phyloP scores from a whole-genome alignment of 208 protist genomes.

The Endotrypanum monterogeii region DNA sequence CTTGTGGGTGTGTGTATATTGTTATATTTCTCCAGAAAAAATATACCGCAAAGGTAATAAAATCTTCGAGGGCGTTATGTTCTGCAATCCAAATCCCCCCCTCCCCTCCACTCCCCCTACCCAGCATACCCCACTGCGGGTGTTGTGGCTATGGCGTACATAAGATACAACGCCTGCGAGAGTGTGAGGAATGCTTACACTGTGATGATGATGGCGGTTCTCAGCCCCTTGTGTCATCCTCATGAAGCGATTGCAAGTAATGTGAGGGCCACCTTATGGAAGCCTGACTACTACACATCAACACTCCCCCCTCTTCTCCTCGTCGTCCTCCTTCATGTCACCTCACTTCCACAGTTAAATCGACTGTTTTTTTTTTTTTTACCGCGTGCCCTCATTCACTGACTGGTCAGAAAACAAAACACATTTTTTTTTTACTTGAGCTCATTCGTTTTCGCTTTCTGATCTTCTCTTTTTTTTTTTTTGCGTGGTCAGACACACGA shows the following conservation, averaged over 20 bases:
- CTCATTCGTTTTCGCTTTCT: background rate
- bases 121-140: no score
- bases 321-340: background rate
- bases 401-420: background rate
- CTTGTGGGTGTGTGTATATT: no score
- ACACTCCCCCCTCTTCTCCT: background rate
- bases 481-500: slow-evolving; percentile 1
- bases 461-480: background rate
- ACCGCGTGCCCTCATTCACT: background rate
- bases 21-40: no score
- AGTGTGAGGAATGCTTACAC: no score
- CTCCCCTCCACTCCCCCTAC: background rate
- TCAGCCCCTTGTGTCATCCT: no score
- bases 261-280: no score
- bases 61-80: no score
- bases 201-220: no score
- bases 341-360: background rate
- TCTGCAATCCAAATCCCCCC: background rate
- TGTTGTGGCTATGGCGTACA: no score
- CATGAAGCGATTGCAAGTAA: no score
- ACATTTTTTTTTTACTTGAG: background rate
- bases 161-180: no score
- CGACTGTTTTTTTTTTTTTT: background rate
- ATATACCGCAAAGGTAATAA: no score
- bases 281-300: background rate